Base-by-base conservation (phyloP, 2,329 filamentous ascomycete species). In the Ploettnerulaceae sp. region DNA sequence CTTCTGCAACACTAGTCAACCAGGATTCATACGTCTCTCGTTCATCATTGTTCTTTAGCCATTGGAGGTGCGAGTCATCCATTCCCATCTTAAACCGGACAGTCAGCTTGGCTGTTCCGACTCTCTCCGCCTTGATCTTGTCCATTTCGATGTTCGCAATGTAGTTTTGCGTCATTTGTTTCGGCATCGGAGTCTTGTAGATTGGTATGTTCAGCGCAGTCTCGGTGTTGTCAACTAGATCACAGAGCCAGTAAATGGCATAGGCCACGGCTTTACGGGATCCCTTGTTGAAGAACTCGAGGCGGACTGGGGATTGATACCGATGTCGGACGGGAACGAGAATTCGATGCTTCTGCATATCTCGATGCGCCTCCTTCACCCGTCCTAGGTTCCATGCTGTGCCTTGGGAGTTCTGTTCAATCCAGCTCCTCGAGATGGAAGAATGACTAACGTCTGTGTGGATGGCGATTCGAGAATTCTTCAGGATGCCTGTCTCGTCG, bases 71-170 rank as follows among this genome's bases (percentile, higher is more conserved):
- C 8, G 45, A 42, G 15, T 52, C 36, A 29, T 55, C 52, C 52
- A 55, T 52, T 7, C 52, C 52, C 49, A 52, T 52, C 45, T 55
- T 55, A 38, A 55, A 55, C 1, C 52, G 22, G 3, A 51, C 45
- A 1, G 40, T 50, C 44, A 55, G 32, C 11, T 46, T 51, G 2
- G 52, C 21, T 0, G 46, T 48, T 3, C 43, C 52, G 12, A 54
- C 31, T 32, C 36, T 48, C 40, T 52, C 52, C 1, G 46, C 35
- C n/a, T 47, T 32, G 17, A 51, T 43, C 7, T 47, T 45, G 26
- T 39, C 43, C 9, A 24, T 31, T 1, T 54, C 45, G 22, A 48
- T 41, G 20, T 54, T 36, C 2, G 49, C 15, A 20, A 52, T 48
- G 21, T 54, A 54, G 20, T 54, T 54, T 21, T 54, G 52, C 1